These are phyloP conservation scores for Ophiosphaerella narmari DNA, from an alignment of 2,329 filamentous ascomycete species.

Conservation along the genomic window DNA sequence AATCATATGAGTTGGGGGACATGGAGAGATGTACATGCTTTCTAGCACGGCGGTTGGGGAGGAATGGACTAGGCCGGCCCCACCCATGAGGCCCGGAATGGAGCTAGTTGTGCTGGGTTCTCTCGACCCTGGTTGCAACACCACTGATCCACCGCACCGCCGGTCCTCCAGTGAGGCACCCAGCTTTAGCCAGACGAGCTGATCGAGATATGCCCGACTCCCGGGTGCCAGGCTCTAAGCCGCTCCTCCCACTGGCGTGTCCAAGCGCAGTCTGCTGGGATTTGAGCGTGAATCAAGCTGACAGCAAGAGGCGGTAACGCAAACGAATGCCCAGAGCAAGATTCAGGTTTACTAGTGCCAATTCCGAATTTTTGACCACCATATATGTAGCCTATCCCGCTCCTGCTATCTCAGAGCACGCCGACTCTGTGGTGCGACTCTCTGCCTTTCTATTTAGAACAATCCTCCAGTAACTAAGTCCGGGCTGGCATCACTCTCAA, in stretches of 20 bases:
- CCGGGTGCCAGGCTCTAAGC: not conserved
- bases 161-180: not conserved
- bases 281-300: conserved; percentile 9
- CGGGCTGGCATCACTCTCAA: conserved; percentile 13
- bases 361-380: conserved; percentile 2
- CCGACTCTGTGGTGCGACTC: conserved; percentile 41
- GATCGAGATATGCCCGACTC: conserved; percentile 1
- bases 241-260: not conserved
- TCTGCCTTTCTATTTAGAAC: conserved; percentile 44
- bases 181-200: not conserved
- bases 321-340: conserved; percentile 12
- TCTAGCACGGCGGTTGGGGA: not conserved
- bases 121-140: conserved; percentile 4
- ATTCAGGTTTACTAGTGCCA: conserved; percentile 12
- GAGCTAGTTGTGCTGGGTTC: conserved; percentile 2
- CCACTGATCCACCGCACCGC: not conserved
- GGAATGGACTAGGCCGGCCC: not conserved
- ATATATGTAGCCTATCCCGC: conserved; percentile 6
- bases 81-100: not conserved
- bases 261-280: not conserved
- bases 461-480: conserved; percentile 25
- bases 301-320: conserved; percentile 6
- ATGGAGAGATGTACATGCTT: not conserved
- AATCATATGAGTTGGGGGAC: too few species aligned
- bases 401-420: conserved; percentile 19